These are phyloP conservation scores for Alternaria metachromatica DNA, from an alignment of 2,329 filamentous ascomycete species.

Conservation along the genomic window DNA sequence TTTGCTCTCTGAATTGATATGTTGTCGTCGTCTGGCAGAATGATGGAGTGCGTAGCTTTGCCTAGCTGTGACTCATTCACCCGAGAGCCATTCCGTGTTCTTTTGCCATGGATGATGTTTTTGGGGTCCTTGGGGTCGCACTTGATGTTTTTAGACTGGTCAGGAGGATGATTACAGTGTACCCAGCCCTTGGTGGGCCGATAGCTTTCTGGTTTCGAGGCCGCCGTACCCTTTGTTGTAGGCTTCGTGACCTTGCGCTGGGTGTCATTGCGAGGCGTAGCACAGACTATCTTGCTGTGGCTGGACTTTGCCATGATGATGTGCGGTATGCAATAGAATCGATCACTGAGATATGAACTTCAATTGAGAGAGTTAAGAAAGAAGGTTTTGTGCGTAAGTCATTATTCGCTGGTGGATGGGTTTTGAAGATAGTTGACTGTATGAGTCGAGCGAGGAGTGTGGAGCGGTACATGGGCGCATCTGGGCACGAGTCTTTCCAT, in stretches of 20 bases:
- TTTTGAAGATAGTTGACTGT: background rate
- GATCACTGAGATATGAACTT: background rate
- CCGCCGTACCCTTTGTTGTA: background rate
- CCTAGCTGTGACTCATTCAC: background rate
- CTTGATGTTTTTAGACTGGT: background rate
- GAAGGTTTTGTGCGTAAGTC: background rate
- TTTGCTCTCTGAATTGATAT: background rate
- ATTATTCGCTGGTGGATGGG: background rate
- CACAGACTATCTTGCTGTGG: background rate
- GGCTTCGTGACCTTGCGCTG: background rate
- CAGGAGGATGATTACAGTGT: background rate
- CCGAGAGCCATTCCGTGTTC: background rate
- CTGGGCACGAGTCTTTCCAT: background rate
- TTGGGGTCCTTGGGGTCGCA: background rate
- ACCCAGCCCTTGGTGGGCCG: background rate
- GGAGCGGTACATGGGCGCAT: background rate
- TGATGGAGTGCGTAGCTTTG: background rate
- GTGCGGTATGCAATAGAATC: background rate
- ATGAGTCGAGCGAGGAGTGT: slow-evolving; percentile 2
- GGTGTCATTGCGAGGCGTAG: background rate
- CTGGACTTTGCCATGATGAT: background rate
- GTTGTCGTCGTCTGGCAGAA: background rate
- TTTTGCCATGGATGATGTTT: slow-evolving; percentile 1
- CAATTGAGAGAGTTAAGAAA: background rate
- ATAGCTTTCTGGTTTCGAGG: background rate